These are phyloP conservation scores for Claviceps pusilla DNA, from an alignment of 2,329 filamentous ascomycete species.

Conservation along the genomic window DNA sequence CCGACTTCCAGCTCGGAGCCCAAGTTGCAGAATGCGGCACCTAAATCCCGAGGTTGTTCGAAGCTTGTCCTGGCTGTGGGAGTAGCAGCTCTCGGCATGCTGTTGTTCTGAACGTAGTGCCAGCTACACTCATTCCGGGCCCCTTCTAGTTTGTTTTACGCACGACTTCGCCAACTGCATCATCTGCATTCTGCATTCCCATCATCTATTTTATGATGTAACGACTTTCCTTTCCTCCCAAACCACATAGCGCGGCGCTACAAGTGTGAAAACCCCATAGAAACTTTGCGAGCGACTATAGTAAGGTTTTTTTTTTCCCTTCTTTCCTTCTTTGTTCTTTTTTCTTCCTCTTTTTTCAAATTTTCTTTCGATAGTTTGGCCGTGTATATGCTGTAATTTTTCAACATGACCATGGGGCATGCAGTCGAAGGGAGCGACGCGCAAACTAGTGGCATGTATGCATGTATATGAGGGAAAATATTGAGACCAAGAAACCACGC, in stretches of 20 bases:
- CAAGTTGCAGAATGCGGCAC: slow-evolving; percentile 24
- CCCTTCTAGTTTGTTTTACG: background rate
- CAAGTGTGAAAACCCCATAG: background rate
- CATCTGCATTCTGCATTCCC: background rate
- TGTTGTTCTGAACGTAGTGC: background rate
- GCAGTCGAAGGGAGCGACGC: too few relatives aligned
- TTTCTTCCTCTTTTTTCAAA: background rate
- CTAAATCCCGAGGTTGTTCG: slow-evolving; percentile 8
- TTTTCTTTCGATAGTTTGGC: background rate
- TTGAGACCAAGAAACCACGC: background rate
- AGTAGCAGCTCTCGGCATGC: slow-evolving; percentile 12
- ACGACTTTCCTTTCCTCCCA: slow-evolving; percentile 2
- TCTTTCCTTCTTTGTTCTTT: too few relatives aligned
- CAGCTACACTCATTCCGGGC: background rate
- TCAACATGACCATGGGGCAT: background rate
- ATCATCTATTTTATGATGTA: background rate
- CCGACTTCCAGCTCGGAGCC: slow-evolving; percentile 16
- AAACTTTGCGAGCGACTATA: background rate
- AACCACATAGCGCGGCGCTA: slow-evolving; percentile 18
- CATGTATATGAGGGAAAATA: too few relatives aligned
- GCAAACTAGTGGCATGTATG: too few relatives aligned
- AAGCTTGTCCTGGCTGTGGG: slow-evolving; percentile 12
- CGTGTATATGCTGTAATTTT: background rate
- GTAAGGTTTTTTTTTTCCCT: background rate
- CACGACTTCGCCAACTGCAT: slow-evolving; percentile 1